These are phyloP conservation scores for Alternaria arbusti DNA, from an alignment of 2,329 filamentous ascomycete genomes.

Conservation along the genomic window DNA sequence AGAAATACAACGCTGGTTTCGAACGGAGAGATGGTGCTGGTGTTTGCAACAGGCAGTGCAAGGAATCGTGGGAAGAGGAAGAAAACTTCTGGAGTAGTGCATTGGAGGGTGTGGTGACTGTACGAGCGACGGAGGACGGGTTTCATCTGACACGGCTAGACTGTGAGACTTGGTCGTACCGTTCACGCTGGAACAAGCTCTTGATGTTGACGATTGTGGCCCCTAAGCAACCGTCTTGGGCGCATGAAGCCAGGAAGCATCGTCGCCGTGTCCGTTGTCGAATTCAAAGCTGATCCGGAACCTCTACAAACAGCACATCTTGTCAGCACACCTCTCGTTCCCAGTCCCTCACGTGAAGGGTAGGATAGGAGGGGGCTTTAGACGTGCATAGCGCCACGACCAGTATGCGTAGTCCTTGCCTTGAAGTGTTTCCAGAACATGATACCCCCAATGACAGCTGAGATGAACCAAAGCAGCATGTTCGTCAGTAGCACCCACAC, in stretches of 20 bases:
- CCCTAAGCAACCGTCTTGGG: constrained; percentile 2
- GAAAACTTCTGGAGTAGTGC: background rate
- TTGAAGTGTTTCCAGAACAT: constrained; percentile 60
- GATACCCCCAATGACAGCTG: constrained; percentile 60
- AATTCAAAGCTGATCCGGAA: constrained; percentile 9
- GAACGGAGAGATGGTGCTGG: background rate
- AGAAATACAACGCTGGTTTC: background rate
- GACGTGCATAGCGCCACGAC: constrained; percentile 27
- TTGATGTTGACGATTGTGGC: background rate
- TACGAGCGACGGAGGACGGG: background rate
- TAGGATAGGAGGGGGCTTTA: constrained; percentile 14
- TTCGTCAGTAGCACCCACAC: constrained; percentile 83
- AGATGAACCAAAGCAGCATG: constrained; percentile 77
- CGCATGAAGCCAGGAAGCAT: background rate
- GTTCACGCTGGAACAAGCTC: background rate
- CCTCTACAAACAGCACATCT: background rate
- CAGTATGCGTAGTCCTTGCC: constrained; percentile 36
- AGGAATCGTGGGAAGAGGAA: background rate
- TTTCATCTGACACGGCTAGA: background rate
- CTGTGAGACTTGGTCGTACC: background rate
- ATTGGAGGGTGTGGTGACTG: background rate
- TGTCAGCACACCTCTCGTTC: constrained; percentile 6
- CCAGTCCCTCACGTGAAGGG: background rate
- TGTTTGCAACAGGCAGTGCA: background rate
- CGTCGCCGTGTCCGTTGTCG: background rate